phyloP scores from a whole-genome alignment of 331 rosid species.

The Quercus tomentella region DNA sequence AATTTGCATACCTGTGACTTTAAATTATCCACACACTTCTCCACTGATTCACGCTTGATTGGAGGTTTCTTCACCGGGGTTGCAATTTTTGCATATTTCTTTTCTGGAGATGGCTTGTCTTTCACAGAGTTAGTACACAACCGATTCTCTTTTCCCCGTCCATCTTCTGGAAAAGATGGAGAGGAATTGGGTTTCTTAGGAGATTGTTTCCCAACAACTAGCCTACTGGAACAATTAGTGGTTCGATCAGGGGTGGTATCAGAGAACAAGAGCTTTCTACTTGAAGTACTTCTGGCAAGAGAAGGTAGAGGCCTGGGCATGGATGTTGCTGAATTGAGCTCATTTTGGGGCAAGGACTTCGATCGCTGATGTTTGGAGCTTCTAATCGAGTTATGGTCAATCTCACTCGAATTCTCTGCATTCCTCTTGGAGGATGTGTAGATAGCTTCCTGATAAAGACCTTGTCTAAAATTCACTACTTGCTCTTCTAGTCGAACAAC shows the following conservation, averaged over 20 bases:
- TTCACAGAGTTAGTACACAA: slow-evolving; percentile 43
- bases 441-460: slow-evolving; percentile 80
- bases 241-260: slow-evolving; percentile 39
- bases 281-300: slow-evolving; percentile 61
- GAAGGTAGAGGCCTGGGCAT: slow-evolving; percentile 55
- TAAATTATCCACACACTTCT: slow-evolving; percentile 40
- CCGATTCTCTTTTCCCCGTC: slow-evolving; percentile 67
- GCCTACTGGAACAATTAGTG: slow-evolving; percentile 30
- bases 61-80: slow-evolving; percentile 53
- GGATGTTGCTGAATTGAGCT: slow-evolving; percentile 40
- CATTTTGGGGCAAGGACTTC: slow-evolving; percentile 64
- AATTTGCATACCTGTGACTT: slow-evolving; percentile 46
- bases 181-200: slow-evolving; percentile 38
- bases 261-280: slow-evolving; percentile 48
- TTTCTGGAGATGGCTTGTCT: slow-evolving; percentile 57
- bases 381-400: slow-evolving; percentile 38
- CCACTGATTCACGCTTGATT: slow-evolving; percentile 43
- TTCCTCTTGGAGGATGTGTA: slow-evolving; percentile 58
- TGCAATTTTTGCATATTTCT: slow-evolving; percentile 39
- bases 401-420: slow-evolving; percentile 40
- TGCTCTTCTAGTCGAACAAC: slow-evolving; percentile 81
- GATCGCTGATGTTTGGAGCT: slow-evolving; percentile 73
- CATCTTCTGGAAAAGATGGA: slow-evolving; percentile 48
- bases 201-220: slow-evolving; percentile 35
- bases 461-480: slow-evolving; percentile 82